These are phyloP conservation scores for Lantana camara DNA, from an alignment of 257 asterid species.

Conservation along the genomic window DNA sequence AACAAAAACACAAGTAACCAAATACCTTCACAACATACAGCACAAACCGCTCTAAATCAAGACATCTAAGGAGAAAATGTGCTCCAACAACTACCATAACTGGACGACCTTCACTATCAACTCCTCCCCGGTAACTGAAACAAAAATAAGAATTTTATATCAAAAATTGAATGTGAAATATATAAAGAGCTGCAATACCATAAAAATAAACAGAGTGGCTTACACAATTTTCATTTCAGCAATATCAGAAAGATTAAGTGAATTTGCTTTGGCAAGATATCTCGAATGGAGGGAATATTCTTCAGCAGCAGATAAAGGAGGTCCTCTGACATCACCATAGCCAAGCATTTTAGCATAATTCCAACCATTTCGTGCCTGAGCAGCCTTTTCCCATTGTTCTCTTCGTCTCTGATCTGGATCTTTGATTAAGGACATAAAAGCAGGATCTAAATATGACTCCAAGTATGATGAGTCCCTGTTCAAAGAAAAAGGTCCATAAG, in stretches of 20 bases:
- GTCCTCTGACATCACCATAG: slow-evolving; percentile 88
- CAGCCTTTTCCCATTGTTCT: slow-evolving; percentile 92
- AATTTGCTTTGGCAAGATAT: slow-evolving; percentile 94
- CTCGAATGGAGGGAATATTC: slow-evolving; percentile 94
- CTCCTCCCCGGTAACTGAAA: slow-evolving; percentile 93
- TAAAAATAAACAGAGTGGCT: slow-evolving; percentile 29
- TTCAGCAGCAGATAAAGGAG: slow-evolving; percentile 87
- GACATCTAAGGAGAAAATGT: slow-evolving; percentile 90
- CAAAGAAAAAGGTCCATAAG: slow-evolving; percentile 22
- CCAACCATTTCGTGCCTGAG: slow-evolving; percentile 79
- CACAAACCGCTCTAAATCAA: slow-evolving; percentile 86
- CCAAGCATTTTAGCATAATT: slow-evolving; percentile 75
- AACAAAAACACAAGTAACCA: background rate
- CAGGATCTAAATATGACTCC: slow-evolving; percentile 90
- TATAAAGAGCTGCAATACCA: slow-evolving; percentile 11
- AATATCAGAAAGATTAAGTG: slow-evolving; percentile 82
- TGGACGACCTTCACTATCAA: slow-evolving; percentile 87
- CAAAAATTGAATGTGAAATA: slow-evolving; percentile 7
- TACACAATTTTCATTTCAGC: slow-evolving; percentile 97
- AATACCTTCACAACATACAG: slow-evolving; percentile 80
- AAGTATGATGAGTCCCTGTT: slow-evolving; percentile 71
- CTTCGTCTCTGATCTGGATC: slow-evolving; percentile 86
- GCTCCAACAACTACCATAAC: slow-evolving; percentile 98
- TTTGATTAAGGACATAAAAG: slow-evolving; percentile 87
- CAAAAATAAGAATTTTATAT: slow-evolving; percentile 1